Evolutionary conservation across 208 protist species (phyloP).

Genomic region (Sergeia podlipaevii): DNA sequence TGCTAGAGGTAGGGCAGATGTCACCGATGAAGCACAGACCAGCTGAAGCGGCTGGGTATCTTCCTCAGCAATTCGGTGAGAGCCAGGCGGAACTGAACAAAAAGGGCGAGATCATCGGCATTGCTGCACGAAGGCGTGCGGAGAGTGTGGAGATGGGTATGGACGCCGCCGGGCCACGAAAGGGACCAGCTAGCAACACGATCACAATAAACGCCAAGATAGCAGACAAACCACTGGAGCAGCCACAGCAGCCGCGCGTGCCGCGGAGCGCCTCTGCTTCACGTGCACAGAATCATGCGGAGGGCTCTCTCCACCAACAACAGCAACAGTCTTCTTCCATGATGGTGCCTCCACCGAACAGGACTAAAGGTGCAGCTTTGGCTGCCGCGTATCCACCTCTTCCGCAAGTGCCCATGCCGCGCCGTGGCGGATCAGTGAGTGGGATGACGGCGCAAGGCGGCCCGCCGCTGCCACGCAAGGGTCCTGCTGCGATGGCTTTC

Average conservation of each 20-base stretch:
- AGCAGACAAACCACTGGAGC: constrained; percentile 56
- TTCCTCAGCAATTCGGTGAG: constrained; percentile 8
- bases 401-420: not conserved
- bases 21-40: not conserved
- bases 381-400: constrained; percentile 7
- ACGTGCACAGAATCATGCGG: not conserved
- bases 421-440: constrained; percentile 42
- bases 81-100: constrained; percentile 33
- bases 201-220: constrained; percentile 68
- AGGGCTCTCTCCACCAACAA: not conserved
- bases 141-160: constrained; percentile 43
- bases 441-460: constrained; percentile 48
- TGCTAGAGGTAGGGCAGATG: constrained; percentile 16
- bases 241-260: constrained; percentile 44
- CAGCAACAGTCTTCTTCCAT: constrained; percentile 4
- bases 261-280: constrained; percentile 46
- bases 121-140: constrained; percentile 60
- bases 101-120: constrained; percentile 63
- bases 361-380: constrained; percentile 1
- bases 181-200: not conserved
- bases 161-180: constrained; percentile 1
- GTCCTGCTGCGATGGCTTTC: constrained; percentile 38
- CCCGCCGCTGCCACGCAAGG: constrained; percentile 61
- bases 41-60: not conserved
- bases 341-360: not conserved